Conservation (phyloP, 163 green algal species). For the Chloroidium sp. region DNA sequence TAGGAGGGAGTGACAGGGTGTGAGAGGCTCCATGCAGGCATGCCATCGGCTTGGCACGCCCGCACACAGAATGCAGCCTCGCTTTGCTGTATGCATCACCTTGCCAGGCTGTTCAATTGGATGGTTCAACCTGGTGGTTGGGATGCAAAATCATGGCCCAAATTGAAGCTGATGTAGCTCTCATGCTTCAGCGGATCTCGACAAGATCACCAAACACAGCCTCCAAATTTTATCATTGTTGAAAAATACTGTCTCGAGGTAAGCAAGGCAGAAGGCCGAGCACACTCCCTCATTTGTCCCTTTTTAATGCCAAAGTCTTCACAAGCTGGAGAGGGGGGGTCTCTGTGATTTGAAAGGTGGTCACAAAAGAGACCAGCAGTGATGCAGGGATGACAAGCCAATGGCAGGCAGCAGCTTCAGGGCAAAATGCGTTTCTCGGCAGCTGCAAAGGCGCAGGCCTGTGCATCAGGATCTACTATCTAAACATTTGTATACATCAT, state of each 20-base stretch:
- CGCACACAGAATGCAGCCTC: neutral
- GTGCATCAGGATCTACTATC: neutral
- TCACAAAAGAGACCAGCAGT: neutral
- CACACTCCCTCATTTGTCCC: no score
- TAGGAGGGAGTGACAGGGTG: neutral
- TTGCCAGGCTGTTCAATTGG: neutral
- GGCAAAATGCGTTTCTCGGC: neutral
- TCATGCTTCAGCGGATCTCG: neutral
- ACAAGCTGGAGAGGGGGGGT: no score
- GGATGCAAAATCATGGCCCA: neutral
- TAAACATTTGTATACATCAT: neutral
- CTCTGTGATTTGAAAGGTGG: neutral
- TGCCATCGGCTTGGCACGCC: neutral
- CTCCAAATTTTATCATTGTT: no score
- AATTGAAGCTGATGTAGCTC: neutral
- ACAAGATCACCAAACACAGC: no score
- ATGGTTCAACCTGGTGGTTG: neutral
- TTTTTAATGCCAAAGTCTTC: no score
- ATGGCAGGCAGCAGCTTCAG: neutral
- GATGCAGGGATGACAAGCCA: neutral
- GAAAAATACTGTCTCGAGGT: no score
- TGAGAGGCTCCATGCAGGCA: neutral
- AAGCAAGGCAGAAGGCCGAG: no score
- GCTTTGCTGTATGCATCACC: slow-evolving; percentile 2
- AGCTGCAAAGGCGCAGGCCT: neutral